A percentile compares a stretch with the other conserved stretches of the same genome.
Evolutionary conservation across 345 rosid species (phyloP).

Genomic region (Salix arbutifolia): DNA sequence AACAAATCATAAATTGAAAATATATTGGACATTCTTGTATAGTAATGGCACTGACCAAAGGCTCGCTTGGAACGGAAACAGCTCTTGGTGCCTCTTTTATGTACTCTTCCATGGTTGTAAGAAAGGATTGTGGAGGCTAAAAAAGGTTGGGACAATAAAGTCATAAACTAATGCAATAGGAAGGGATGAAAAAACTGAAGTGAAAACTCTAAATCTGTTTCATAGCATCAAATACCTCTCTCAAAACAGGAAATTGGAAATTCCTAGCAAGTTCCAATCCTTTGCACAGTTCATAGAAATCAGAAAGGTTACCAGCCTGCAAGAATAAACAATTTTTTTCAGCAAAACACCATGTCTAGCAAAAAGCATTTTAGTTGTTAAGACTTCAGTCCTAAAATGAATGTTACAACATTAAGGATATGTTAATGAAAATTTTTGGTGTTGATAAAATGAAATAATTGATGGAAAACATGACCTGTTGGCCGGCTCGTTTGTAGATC

Average conservation of each 20-base stretch:
- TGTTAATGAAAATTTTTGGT: not conserved
- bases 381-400: not conserved
- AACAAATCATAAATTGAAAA: not conserved
- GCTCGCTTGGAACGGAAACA: conserved; percentile 68
- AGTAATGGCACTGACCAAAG: conserved; percentile 51
- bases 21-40: not conserved
- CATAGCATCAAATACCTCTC: conserved; percentile 59
- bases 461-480: conserved; percentile 61
- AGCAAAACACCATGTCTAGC: conserved; percentile 1
- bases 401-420: not conserved
- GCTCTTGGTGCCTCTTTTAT: conserved; percentile 90
- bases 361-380: not conserved
- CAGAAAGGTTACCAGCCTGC: conserved; percentile 90
- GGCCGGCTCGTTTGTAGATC: conserved; percentile 73
- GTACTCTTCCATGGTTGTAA: conserved; percentile 95
- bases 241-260: conserved; percentile 86
- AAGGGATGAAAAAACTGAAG: not conserved
- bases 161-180: not conserved
- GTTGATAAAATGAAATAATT: not conserved
- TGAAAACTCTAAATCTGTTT: not conserved
- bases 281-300: conserved; percentile 89
- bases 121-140: conserved; percentile 96
- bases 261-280: conserved; percentile 98
- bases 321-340: conserved; percentile 12
- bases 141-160: conserved; percentile 10